These are phyloP conservation scores for Schoenoplectus triqueter DNA, from an alignment of 202 grass and related monocot genomes.

Conservation along the genomic window DNA sequence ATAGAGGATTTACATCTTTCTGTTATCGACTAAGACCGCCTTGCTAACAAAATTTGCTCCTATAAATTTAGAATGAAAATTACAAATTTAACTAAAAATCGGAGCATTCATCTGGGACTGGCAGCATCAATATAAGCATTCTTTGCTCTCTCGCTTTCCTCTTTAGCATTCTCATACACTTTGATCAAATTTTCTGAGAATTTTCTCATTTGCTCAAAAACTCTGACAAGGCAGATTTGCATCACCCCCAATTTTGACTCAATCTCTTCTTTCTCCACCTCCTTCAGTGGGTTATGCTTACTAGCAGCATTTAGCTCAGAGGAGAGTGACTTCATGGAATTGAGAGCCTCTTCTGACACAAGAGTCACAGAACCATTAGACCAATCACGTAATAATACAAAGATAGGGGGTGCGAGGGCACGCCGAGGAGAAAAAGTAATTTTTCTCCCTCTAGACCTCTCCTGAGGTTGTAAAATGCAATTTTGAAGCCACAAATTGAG, in stretches of 20 bases:
- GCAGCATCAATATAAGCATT: constrained; percentile 43
- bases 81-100: not conserved
- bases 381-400: constrained; percentile 59
- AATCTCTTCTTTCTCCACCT: constrained; percentile 17
- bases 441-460: constrained; percentile 45
- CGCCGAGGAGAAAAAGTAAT: constrained; percentile 50
- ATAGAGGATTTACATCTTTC: constrained; percentile 35
- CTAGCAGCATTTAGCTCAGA: constrained; percentile 46
- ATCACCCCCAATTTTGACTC: constrained; percentile 46
- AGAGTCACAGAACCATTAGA: constrained; percentile 35
- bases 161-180: constrained; percentile 66
- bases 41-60: constrained; percentile 21
- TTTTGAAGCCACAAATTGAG: constrained; percentile 66
- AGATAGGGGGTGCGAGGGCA: constrained; percentile 63
- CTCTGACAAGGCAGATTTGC: constrained; percentile 42
- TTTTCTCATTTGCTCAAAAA: constrained; percentile 55
- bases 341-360: constrained; percentile 43
- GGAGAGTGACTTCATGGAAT: constrained; percentile 47
- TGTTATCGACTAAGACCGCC: constrained; percentile 13
- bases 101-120: constrained; percentile 23
- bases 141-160: constrained; percentile 44
- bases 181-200: constrained; percentile 50
- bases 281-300: constrained; percentile 37
- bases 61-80: constrained; percentile 24
- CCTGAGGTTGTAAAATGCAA: constrained; percentile 57